Conservation (phyloP, 345 rosid genomes). For the Arabidopsis suecica region DNA sequence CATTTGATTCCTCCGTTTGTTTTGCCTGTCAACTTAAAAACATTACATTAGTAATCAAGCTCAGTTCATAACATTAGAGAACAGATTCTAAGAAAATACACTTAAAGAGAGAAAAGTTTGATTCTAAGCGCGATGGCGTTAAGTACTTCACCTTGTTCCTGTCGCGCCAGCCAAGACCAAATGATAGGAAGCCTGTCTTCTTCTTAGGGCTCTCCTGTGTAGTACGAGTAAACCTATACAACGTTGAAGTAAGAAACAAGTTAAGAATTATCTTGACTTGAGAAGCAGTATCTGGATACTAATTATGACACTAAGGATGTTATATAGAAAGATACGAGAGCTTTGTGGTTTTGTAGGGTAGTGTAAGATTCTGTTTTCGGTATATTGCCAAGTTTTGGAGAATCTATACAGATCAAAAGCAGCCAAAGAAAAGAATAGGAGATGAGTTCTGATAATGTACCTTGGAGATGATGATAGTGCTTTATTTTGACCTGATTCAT, state of each 20-base stretch:
- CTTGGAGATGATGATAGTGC: slow-evolving; percentile 71
- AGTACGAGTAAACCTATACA: slow-evolving; percentile 51
- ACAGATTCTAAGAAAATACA: not conserved
- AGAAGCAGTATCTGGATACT: not conserved
- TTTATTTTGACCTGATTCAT: slow-evolving; percentile 78
- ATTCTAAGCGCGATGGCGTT: not conserved
- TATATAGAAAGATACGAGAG: not conserved
- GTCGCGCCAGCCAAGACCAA: slow-evolving; percentile 85
- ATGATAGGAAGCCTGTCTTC: slow-evolving; percentile 57
- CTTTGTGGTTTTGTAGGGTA: not conserved
- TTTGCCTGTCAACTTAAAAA: slow-evolving; percentile 48
- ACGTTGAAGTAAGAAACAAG: slow-evolving; percentile 10
- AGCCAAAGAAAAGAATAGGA: slow-evolving; percentile 11
- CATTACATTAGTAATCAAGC: slow-evolving; percentile 7
- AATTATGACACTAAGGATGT: not conserved
- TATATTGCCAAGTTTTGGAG: slow-evolving; percentile 15
- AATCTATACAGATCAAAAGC: slow-evolving; percentile 16
- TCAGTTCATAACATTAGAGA: not conserved
- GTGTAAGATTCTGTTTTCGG: not conserved
- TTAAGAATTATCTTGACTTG: slow-evolving; percentile 15
- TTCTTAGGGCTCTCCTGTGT: slow-evolving; percentile 58
- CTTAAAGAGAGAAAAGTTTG: too few relatives aligned
- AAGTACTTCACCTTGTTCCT: slow-evolving; percentile 68
- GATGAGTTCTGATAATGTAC: slow-evolving; percentile 18
- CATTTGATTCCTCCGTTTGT: slow-evolving; percentile 46